Conservation (phyloP, 371 early-diverging fungal genomes). For the Mortierella sp. region DNA sequence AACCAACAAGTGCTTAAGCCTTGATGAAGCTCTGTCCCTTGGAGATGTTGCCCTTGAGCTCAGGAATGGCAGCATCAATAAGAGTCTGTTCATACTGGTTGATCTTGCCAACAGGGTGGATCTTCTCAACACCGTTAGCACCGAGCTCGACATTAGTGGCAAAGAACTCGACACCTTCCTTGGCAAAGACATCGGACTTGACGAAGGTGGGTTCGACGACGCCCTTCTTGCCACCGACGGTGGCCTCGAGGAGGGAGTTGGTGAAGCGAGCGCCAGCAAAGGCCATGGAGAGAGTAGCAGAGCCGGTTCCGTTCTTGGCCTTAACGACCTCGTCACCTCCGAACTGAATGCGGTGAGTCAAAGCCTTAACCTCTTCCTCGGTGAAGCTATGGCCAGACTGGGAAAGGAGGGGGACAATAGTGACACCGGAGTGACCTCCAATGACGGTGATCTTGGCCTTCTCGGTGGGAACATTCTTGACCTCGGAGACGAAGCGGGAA, state of each 20-base stretch:
- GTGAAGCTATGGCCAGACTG: constrained; percentile 87
- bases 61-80: constrained; percentile 87
- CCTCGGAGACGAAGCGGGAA: constrained; percentile 93
- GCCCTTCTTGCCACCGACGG: constrained; percentile 87
- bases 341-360: constrained; percentile 98
- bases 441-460: constrained; percentile 90
- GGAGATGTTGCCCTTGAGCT: constrained; percentile 94
- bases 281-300: constrained; percentile 99
- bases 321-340: constrained; percentile 99
- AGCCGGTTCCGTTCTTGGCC: constrained; percentile 99
- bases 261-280: constrained; percentile 97
- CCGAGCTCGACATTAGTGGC: constrained; percentile 97
- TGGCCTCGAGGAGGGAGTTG: constrained; percentile 92
- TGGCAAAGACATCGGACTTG: constrained; percentile 82
- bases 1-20: constrained; percentile 28
- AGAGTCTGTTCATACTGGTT: constrained; percentile 93
- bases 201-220: constrained; percentile 96
- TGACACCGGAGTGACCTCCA: constrained; percentile 99
- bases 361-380: constrained; percentile 91
- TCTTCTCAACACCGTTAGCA: constrained; percentile 92
- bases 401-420: constrained; percentile 97
- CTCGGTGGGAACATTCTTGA: constrained; percentile 81
- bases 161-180: constrained; percentile 91
- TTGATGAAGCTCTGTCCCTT: constrained; percentile 73
- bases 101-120: constrained; percentile 90